These are phyloP conservation scores for Trapa bicornis DNA, from an alignment of 345 rosid genomes.

Conservation along the genomic window DNA sequence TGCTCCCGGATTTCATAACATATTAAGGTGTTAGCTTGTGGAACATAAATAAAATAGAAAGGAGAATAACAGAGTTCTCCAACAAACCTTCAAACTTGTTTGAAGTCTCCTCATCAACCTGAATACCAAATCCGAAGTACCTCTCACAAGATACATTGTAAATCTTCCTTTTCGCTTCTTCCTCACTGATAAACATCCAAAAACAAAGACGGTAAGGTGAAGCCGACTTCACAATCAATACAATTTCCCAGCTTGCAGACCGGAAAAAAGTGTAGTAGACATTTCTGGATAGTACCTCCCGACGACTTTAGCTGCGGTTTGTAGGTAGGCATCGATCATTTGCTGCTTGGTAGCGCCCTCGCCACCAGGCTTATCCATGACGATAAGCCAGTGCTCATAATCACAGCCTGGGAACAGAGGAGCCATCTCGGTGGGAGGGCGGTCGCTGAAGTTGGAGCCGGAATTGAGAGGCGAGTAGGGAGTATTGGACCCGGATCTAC, in stretches of 20 bases:
- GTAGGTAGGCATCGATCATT: slow-evolving; percentile 80
- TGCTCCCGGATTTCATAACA: slow-evolving; percentile 11
- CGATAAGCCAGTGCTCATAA: slow-evolving; percentile 92
- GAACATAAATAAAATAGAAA: background rate
- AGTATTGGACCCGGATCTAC: slow-evolving; percentile 51
- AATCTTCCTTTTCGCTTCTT: slow-evolving; percentile 82
- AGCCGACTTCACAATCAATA: background rate
- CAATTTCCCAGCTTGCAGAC: background rate
- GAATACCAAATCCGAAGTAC: slow-evolving; percentile 89
- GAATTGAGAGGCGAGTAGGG: slow-evolving; percentile 83
- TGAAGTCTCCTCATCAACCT: slow-evolving; percentile 91
- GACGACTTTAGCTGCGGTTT: slow-evolving; percentile 71
- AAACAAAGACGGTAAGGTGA: slow-evolving; percentile 1
- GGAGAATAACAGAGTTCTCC: background rate
- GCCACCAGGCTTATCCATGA: slow-evolving; percentile 91
- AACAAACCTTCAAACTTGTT: slow-evolving; percentile 74
- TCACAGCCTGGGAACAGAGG: slow-evolving; percentile 94
- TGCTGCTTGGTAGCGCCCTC: slow-evolving; percentile 81
- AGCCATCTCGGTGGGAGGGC: slow-evolving; percentile 93
- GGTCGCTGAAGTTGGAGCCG: slow-evolving; percentile 79
- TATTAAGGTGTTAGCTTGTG: background rate
- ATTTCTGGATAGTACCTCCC: slow-evolving; percentile 40
- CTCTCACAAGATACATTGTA: slow-evolving; percentile 96
- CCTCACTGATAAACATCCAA: slow-evolving; percentile 38
- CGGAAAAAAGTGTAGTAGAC: background rate